A percentile compares a stretch with the other conserved stretches of the same genome.
phyloP scores from a whole-genome alignment of 208 protist genomes.

The Leishmania lainsoni region DNA sequence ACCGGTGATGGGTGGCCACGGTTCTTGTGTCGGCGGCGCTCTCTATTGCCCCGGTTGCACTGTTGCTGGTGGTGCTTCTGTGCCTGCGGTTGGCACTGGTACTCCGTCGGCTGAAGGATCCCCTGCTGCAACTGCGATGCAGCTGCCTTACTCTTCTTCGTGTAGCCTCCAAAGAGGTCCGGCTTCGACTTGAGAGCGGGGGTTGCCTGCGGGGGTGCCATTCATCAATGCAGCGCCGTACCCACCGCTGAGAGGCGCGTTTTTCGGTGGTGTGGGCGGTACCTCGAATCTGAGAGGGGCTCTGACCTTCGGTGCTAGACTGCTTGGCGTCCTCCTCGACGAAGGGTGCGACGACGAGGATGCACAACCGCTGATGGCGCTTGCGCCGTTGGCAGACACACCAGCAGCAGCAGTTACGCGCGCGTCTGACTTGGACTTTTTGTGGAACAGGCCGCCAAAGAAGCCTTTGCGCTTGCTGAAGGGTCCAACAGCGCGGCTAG shows the following conservation, averaged over 20 bases:
- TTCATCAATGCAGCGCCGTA: not conserved
- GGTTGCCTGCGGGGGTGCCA: constrained; percentile 3
- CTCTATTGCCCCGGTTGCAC: not conserved
- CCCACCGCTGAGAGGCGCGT: not conserved
- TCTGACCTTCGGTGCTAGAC: not conserved
- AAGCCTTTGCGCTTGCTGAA: constrained; percentile 22
- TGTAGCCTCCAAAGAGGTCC: constrained; percentile 21
- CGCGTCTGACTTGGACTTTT: constrained; percentile 11
- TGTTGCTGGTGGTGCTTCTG: not conserved
- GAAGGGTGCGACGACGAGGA: constrained; percentile 2
- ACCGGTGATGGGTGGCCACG: constrained; percentile 2
- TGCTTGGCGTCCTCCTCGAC: not conserved
- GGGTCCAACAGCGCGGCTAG: not conserved
- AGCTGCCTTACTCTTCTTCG: constrained; percentile 33
- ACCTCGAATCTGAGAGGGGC: not conserved
- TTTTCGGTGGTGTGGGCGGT: not conserved
- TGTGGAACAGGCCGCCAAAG: constrained; percentile 34
- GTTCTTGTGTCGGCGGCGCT: not conserved
- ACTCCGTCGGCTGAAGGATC: not conserved
- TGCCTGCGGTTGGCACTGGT: not conserved
- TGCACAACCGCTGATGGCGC: not conserved
- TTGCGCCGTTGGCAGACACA: not conserved
- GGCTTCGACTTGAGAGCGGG: constrained; percentile 7
- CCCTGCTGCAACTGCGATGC: constrained; percentile 19
- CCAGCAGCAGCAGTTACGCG: not conserved